Evolutionary conservation across 495 filamentous ascomycete genomes (phyloP), one percentile per base, ranked within the genome.

Genomic region (Apodospora peruviana): DNA sequence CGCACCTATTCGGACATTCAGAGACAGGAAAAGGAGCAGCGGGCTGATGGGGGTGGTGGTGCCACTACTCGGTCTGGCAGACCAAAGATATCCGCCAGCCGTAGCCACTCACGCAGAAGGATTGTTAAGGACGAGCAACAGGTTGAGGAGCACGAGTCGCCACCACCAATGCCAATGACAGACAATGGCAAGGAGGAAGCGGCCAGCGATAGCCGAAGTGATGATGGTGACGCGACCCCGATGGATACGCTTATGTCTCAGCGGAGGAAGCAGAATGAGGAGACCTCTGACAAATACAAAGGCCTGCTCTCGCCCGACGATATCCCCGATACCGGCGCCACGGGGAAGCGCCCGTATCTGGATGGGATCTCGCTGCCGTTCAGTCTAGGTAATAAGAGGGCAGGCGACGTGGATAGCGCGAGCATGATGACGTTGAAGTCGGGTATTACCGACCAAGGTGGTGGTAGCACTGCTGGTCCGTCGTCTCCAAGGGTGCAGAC

Each of bases 381-480:
- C 32, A 78, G 55, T 37, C 42, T 80, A 43, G 37, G 47, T 18
- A 69, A 68, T 36, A 67, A 68, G 36, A 32, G 14, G 27, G 14
- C 7, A 7, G 14, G 14, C 14, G 72, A 77, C 23, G 62, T 69
- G 2, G 73, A 78, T 8, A 78, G 65, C 2, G 75, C 74, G 5
- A 79, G 76, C 55, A 78, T 79, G 74, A 69, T 75, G 20, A 80
- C 77, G 1, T 56, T 80, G 10, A 64, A 55, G 5, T 68, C 70
- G 17, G n/a, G n/a, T n/a, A n/a, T n/a, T n/a, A n/a, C n/a, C n/a
- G n/a, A n/a, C n/a, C n/a, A n/a, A n/a, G n/a, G n/a, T n/a, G n/a
- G n/a, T n/a, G n/a, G n/a, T 18, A 11, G 2, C 1, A 18, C 36
- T 40, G 48, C 3, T 55, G 53, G 17, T 53, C 56, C 10, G 50